Evolutionary conservation across 345 rosid genomes (phyloP), one percentile per base, ranked within the genome.

Genomic region (Citrus unshiu): DNA sequence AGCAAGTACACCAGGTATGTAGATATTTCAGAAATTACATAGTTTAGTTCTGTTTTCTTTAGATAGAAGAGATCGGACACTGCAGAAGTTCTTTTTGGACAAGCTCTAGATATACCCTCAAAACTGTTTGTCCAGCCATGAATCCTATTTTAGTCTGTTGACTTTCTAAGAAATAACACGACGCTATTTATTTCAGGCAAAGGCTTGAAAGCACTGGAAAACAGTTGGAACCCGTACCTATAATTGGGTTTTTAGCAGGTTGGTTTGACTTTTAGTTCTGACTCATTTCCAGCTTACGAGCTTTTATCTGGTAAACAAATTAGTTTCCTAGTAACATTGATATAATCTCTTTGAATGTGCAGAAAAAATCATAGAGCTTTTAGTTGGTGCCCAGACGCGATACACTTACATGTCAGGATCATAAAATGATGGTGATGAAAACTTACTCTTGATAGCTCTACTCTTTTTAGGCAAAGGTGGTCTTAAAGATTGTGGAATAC

Each of bases 361-460:
- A 97, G 99, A 69, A 43, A 97, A 97, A 91, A 25, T 94, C 60
- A 91, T 92, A 71, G 99, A 97, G 88, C 91, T 97, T 79, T 56
- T 93, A 29, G 78, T 83, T n/a, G 98, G 98, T 71, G 97, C 97
- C 68, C 98, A 94, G 80, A 86, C 98, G 40, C 92, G 97, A 70
- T 94, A 92, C 84, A 91, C 97, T 2, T 97, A 93, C 91, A 92
- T 91, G 91, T 94, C 98, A 1, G 98, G 98, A 75, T 94, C 99
- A 2, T 94, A 82, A 89, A 74, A 79, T 32, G 58, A 67, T 81
- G 72, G 74, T 71, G 68, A 21, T 63, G 27, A 73, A 75, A 74
- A 74, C 73, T 54, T 24, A 72, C 54, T 64, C 54, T 59, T 58
- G 56, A 21, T 71, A 10, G 37, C 76, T 35, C 57, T 32, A 25